phyloP scores from a whole-genome alignment of 768 basidiomycete species.

The Panaeolus papilionaceus region DNA sequence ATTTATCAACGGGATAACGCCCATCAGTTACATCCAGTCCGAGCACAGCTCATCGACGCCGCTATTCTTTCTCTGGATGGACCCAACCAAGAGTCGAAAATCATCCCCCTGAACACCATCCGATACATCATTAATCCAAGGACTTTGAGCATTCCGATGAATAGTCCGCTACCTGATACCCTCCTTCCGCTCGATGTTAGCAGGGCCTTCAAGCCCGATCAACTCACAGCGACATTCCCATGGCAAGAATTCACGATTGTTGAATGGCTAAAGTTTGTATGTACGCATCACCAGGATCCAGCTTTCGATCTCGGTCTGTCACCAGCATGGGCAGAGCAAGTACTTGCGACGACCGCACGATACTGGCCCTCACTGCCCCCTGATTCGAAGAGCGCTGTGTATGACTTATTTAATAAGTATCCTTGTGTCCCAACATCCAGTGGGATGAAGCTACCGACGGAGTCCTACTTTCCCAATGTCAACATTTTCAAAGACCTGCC shows the following conservation, averaged over 20 bases:
- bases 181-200: constrained; percentile 74
- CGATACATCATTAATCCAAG: constrained; percentile 74
- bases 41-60: constrained; percentile 70
- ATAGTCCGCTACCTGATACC: constrained; percentile 77
- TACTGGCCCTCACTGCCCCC: constrained; percentile 73
- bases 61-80: constrained; percentile 60
- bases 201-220: constrained; percentile 57
- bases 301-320: constrained; percentile 72
- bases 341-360: constrained; percentile 68
- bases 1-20: constrained; percentile 41
- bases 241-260: constrained; percentile 81
- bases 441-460: constrained; percentile 75
- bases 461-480: constrained; percentile 86
- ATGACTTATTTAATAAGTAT: constrained; percentile 51
- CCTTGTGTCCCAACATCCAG: constrained; percentile 74
- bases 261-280: constrained; percentile 78
- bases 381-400: constrained; percentile 52
- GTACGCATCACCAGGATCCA: constrained; percentile 48
- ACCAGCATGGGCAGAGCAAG: constrained; percentile 80
- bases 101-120: constrained; percentile 74
- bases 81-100: constrained; percentile 48
- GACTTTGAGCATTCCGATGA: constrained; percentile 63
- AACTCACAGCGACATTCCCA: constrained; percentile 62
- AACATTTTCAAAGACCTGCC: constrained; percentile 92
- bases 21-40: constrained; percentile 50